Percentiles rank a stretch among this genome's conserved stretches.
These are phyloP conservation scores for Sporisorium iseilematis-ciliati DNA, from an alignment of 1,284 basidiomycete species.

Conservation along the genomic window DNA sequence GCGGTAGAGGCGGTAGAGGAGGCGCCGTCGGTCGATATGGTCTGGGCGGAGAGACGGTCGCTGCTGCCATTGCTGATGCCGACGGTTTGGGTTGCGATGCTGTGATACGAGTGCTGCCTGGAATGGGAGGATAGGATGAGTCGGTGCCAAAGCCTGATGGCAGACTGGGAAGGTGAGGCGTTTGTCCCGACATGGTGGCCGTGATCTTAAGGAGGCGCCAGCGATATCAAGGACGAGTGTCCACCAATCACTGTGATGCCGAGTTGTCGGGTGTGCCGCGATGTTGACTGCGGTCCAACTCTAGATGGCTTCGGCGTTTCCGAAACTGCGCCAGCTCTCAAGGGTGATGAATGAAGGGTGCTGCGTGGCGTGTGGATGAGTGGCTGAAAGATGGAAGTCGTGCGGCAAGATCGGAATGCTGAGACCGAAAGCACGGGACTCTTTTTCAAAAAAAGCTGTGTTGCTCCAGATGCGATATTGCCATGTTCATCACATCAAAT, in stretches of 20 bases:
- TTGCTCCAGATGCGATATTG: too few species aligned
- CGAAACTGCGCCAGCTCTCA: too few species aligned
- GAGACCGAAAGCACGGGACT: too few species aligned
- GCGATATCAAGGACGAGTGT: neutral
- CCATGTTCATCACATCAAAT: too few species aligned
- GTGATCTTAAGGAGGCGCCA: neutral
- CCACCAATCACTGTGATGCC: neutral
- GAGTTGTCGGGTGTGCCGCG: neutral
- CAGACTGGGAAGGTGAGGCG: constrained; percentile 48
- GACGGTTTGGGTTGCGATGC: constrained; percentile 36
- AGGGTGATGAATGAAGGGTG: too few species aligned
- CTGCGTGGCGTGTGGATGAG: too few species aligned
- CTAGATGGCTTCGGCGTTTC: too few species aligned
- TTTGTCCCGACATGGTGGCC: constrained; percentile 31
- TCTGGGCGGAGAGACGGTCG: constrained; percentile 7
- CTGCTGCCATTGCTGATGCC: constrained; percentile 1
- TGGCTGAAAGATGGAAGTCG: too few species aligned
- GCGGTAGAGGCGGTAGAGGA: constrained; percentile 52
- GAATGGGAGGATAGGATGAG: constrained; percentile 64
- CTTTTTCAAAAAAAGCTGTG: too few species aligned
- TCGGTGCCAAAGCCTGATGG: constrained; percentile 63
- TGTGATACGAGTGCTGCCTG: constrained; percentile 35
- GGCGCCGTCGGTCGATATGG: constrained; percentile 41
- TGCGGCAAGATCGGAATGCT: too few species aligned
- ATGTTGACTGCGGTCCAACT: neutral